A percentile compares a stretch with the other conserved stretches of the same genome.
phyloP scores from a whole-genome alignment of 2,329 filamentous ascomycete genomes.

The Nemania serpens region DNA sequence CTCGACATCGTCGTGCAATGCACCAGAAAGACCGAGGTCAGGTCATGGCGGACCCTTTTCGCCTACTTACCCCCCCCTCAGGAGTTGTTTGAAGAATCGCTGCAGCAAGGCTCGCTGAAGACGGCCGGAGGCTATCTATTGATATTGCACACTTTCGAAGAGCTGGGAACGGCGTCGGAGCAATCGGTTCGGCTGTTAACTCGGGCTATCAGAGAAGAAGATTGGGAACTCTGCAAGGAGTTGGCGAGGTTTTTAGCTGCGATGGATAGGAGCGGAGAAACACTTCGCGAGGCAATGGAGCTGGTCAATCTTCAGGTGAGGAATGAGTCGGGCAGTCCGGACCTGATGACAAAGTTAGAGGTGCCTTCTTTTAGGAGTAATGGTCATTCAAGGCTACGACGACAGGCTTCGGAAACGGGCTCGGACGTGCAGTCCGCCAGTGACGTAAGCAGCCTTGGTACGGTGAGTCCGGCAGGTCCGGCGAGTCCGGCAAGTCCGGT shows the following conservation, averaged over 20 bases:
- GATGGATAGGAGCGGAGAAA: slow-evolving; percentile 83
- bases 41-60: slow-evolving; percentile 94
- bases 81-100: slow-evolving; percentile 89
- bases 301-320: slow-evolving; percentile 55
- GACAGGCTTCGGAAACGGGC: slow-evolving; percentile 39
- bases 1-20: slow-evolving; percentile 96
- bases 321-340: slow-evolving; percentile 40
- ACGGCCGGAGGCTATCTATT: slow-evolving; percentile 97
- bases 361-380: slow-evolving; percentile 40
- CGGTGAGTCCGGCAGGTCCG: slow-evolving; percentile 35
- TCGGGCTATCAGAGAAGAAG: slow-evolving; percentile 79
- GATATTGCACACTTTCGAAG: slow-evolving; percentile 82
- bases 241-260: slow-evolving; percentile 93
- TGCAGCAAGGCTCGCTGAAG: slow-evolving; percentile 84
- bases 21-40: slow-evolving; percentile 93
- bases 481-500: slow-evolving; percentile 33
- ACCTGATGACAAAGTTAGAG: slow-evolving; percentile 42
- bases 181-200: slow-evolving; percentile 81
- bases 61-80: slow-evolving; percentile 87
- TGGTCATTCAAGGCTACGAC: slow-evolving; percentile 32
- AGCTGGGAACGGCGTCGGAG: slow-evolving; percentile 70
- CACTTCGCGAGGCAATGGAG: slow-evolving; percentile 73
- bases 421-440: slow-evolving; percentile 41
- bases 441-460: slow-evolving; percentile 40
- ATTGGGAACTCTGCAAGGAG: slow-evolving; percentile 96